phyloP scores from a whole-genome alignment of 371 early-diverging fungal species.

The Blakeslea trispora region DNA sequence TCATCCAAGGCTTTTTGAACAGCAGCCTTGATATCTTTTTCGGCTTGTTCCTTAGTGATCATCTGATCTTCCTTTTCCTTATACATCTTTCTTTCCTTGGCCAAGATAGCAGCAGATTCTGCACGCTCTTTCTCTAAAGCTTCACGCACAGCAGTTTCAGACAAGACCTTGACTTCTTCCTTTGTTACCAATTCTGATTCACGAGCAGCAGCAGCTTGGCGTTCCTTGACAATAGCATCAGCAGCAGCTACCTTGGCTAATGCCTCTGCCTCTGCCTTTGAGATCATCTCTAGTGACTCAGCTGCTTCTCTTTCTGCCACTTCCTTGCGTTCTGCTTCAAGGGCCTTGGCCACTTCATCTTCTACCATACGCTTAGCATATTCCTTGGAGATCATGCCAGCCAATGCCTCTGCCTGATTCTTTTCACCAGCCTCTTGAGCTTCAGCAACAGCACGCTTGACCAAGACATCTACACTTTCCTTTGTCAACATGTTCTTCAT shows the following conservation, averaged over 20 bases:
- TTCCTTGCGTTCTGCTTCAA: slow-evolving; percentile 24
- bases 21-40: slow-evolving; percentile 13
- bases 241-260: slow-evolving; percentile 29
- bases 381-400: slow-evolving; percentile 21
- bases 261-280: slow-evolving; percentile 27
- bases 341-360: slow-evolving; percentile 18
- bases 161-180: slow-evolving; percentile 23
- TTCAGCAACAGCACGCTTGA: slow-evolving; percentile 22
- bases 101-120: slow-evolving; percentile 10
- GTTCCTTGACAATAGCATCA: slow-evolving; percentile 34
- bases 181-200: slow-evolving; percentile 24
- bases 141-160: slow-evolving; percentile 18
- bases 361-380: slow-evolving; percentile 14
- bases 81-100: slow-evolving; percentile 22
- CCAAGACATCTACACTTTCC: slow-evolving; percentile 19
- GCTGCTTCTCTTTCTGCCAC: slow-evolving; percentile 18
- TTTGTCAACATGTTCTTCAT: slow-evolving; percentile 20
- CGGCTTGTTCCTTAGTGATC: slow-evolving; percentile 21
- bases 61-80: slow-evolving; percentile 25
- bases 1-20: slow-evolving; percentile 17
- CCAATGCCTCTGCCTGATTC: slow-evolving; percentile 12
- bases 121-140: slow-evolving; percentile 21
- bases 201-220: slow-evolving; percentile 29
- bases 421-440: slow-evolving; percentile 15
- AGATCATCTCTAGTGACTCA: slow-evolving; percentile 25